Percentiles rank a stretch among this genome's conserved stretches.
Evolutionary conservation across 495 filamentous ascomycete species (phyloP).

Genomic region (Hypoxylon rickii): DNA sequence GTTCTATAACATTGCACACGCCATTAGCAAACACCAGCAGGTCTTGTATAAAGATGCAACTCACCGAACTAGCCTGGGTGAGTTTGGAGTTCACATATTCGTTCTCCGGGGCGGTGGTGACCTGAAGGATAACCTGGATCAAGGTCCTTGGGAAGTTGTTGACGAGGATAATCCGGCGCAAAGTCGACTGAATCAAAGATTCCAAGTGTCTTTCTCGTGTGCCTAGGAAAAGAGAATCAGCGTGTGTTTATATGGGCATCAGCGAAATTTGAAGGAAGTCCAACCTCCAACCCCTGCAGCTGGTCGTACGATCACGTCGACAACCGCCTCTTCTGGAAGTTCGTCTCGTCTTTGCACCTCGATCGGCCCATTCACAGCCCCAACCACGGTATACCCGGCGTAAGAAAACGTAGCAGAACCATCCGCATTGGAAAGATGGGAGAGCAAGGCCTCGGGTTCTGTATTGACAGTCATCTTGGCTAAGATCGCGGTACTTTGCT

Average conservation of each 20-base stretch:
- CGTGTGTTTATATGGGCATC: slow-evolving; percentile 39
- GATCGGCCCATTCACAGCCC: slow-evolving; percentile 88
- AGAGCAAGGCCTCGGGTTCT: slow-evolving; percentile 54
- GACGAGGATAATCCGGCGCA: slow-evolving; percentile 70
- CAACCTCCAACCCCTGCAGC: slow-evolving; percentile 81
- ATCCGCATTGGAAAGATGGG: slow-evolving; percentile 73
- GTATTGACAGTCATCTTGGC: slow-evolving; percentile 49
- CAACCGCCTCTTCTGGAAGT: slow-evolving; percentile 82
- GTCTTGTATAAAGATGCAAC: slow-evolving; percentile 11
- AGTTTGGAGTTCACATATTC: slow-evolving; percentile 57
- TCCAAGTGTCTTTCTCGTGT: slow-evolving; percentile 74
- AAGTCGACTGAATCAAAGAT: slow-evolving; percentile 66
- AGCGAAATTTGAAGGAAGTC: slow-evolving; percentile 43
- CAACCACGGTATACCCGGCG: slow-evolving; percentile 79
- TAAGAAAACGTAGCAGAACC: slow-evolving; percentile 84
- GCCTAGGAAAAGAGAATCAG: slow-evolving; percentile 54
- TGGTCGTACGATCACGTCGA: slow-evolving; percentile 90
- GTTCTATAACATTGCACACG: slow-evolving; percentile 55
- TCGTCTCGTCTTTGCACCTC: slow-evolving; percentile 87
- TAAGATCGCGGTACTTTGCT: not conserved
- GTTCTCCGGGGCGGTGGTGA: slow-evolving; percentile 60
- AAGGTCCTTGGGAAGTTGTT: slow-evolving; percentile 70
- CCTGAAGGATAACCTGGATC: slow-evolving; percentile 70
- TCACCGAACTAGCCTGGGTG: slow-evolving; percentile 54
- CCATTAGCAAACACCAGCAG: slow-evolving; percentile 23